Conservation (phyloP, 805 yeast genomes). For the Candida taoyuanica region DNA sequence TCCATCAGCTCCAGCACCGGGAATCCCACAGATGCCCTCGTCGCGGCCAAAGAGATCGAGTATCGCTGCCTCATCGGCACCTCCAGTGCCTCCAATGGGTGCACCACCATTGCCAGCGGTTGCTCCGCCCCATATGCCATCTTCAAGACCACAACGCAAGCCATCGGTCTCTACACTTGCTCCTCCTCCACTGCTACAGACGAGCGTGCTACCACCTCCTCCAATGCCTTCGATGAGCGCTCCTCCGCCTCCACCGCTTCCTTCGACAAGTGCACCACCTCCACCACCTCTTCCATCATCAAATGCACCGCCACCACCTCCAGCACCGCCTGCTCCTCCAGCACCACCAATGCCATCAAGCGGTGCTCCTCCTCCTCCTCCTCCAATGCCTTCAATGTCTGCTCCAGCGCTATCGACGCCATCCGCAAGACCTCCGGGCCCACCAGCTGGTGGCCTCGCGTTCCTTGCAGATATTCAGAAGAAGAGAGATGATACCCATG, state of each 20-base stretch:
- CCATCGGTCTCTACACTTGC: slow-evolving; percentile 14
- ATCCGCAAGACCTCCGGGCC: slow-evolving; percentile 18
- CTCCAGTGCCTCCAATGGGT: slow-evolving; percentile 2
- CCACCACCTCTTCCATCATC: slow-evolving; percentile 12
- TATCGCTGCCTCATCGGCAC: neutral
- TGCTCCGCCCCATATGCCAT: slow-evolving; percentile 25
- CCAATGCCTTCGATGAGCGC: slow-evolving; percentile 22
- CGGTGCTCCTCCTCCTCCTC: slow-evolving; percentile 19
- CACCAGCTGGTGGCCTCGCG: slow-evolving; percentile 42
- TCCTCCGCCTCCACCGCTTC: slow-evolving; percentile 18
- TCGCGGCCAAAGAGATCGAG: slow-evolving; percentile 20
- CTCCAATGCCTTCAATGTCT: slow-evolving; percentile 21
- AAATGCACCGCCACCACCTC: slow-evolving; percentile 10
- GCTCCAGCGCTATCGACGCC: slow-evolving; percentile 11
- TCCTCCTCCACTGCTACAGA: slow-evolving; percentile 11
- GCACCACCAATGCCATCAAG: slow-evolving; percentile 1
- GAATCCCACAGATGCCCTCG: slow-evolving; percentile 26
- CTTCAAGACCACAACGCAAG: slow-evolving; percentile 22
- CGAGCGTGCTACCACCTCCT: slow-evolving; percentile 33
- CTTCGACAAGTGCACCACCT: slow-evolving; percentile 6
- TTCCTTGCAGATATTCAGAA: slow-evolving; percentile 55
- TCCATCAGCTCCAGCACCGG: slow-evolving; percentile 28
- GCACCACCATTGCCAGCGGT: slow-evolving; percentile 20
- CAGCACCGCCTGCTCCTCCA: slow-evolving; percentile 24
- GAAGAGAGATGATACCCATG: slow-evolving; percentile 47